These are phyloP conservation scores for Apiospora rasikravindrae DNA, from an alignment of 2,329 filamentous ascomycete genomes.

Conservation along the genomic window DNA sequence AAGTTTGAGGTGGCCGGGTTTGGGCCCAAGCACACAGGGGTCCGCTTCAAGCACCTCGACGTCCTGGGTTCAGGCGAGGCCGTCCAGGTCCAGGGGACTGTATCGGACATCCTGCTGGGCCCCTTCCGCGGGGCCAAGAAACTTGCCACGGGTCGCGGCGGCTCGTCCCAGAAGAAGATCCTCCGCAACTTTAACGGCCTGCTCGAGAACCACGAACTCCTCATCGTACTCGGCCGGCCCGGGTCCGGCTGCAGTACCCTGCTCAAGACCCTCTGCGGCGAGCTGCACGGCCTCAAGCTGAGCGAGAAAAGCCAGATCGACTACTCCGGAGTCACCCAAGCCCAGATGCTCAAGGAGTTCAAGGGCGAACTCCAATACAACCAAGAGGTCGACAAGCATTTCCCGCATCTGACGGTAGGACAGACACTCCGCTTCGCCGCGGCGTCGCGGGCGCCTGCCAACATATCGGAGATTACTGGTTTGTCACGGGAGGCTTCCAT, in stretches of 20 bases:
- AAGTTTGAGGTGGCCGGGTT: background rate
- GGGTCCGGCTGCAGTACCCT: slow-evolving; percentile 57
- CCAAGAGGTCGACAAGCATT: slow-evolving; percentile 49
- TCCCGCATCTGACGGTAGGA: slow-evolving; percentile 75
- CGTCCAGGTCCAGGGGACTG: slow-evolving; percentile 12
- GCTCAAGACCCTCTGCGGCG: slow-evolving; percentile 51
- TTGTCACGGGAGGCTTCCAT: slow-evolving; percentile 66
- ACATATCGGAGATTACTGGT: slow-evolving; percentile 58
- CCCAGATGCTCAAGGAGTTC: slow-evolving; percentile 63
- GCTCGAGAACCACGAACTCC: slow-evolving; percentile 61
- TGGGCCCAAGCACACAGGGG: background rate
- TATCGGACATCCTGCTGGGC: background rate
- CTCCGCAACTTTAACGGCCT: slow-evolving; percentile 68
- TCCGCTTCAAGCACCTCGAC: slow-evolving; percentile 1
- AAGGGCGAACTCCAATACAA: slow-evolving; percentile 56
- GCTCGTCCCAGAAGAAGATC: slow-evolving; percentile 56
- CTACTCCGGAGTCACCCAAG: slow-evolving; percentile 65
- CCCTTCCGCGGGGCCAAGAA: slow-evolving; percentile 7
- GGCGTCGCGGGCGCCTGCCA: slow-evolving; percentile 69
- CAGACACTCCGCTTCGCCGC: slow-evolving; percentile 77
- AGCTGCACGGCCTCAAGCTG: slow-evolving; percentile 26
- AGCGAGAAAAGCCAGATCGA: slow-evolving; percentile 51
- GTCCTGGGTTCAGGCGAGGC: slow-evolving; percentile 16
- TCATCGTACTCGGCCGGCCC: slow-evolving; percentile 53
- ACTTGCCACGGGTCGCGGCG: slow-evolving; percentile 52